phyloP scores from a whole-genome alignment of 306 rosid species.

The Pyrus bretschneideri region DNA sequence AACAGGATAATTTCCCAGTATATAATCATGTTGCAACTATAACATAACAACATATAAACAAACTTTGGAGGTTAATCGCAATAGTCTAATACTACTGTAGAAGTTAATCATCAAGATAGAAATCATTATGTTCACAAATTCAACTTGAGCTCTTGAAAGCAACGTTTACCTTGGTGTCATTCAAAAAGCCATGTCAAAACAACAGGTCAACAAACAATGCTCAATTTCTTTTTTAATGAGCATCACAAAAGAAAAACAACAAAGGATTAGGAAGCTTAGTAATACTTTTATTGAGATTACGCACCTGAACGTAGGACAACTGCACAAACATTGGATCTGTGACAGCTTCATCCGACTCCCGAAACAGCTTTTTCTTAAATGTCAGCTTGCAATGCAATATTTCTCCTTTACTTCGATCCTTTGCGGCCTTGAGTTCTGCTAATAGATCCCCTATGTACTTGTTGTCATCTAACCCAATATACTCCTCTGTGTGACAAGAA shows the following conservation, averaged over 20 bases:
- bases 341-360: constrained; percentile 94
- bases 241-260: background rate
- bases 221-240: background rate
- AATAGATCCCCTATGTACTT: constrained; percentile 83
- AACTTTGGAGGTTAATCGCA: background rate
- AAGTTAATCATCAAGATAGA: background rate
- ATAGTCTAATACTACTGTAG: background rate
- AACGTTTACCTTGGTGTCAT: background rate
- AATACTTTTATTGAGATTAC: constrained; percentile 8
- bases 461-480: constrained; percentile 82
- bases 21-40: constrained; percentile 91
- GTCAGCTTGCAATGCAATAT: constrained; percentile 78
- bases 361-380: constrained; percentile 78
- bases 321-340: constrained; percentile 89
- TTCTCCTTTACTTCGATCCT: constrained; percentile 92
- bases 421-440: constrained; percentile 76
- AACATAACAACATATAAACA: constrained; percentile 13
- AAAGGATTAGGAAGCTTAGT: background rate
- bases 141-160: background rate
- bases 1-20: constrained; percentile 87
- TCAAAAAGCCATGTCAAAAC: background rate
- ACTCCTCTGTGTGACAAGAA: constrained; percentile 64
- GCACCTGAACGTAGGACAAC: constrained; percentile 85
- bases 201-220: background rate
- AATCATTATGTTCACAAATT: background rate